Evolutionary conservation across 140 eudicot species (phyloP).

Genomic region (Ambrosia hybrid): DNA sequence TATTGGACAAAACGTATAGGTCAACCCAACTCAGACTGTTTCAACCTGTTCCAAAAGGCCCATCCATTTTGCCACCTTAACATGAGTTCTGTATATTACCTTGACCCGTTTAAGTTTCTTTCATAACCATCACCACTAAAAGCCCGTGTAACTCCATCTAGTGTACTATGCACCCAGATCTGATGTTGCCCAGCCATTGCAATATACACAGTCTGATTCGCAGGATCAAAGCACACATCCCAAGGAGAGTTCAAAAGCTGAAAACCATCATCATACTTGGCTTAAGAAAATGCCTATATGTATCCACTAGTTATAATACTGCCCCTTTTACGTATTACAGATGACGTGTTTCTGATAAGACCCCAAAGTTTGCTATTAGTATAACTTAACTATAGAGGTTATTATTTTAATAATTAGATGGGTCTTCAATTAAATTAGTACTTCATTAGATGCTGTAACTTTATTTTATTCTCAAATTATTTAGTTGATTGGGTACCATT

Average conservation of each 20-base stretch:
- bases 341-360: conserved; percentile 12
- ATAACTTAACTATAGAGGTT: neutral
- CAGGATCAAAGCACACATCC: conserved; percentile 96
- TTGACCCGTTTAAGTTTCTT: conserved; percentile 89
- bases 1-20: neutral
- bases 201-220: conserved; percentile 70
- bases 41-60: neutral
- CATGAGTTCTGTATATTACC: conserved; percentile 40
- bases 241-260: conserved; percentile 99
- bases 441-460: too few relatives aligned
- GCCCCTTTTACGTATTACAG: neutral
- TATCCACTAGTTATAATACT: conserved; percentile 6
- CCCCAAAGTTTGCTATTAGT: neutral
- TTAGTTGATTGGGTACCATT: too few relatives aligned
- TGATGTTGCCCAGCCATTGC: conserved; percentile 99
- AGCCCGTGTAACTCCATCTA: conserved; percentile 70
- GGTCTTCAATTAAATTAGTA: too few relatives aligned
- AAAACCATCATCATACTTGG: conserved; percentile 24
- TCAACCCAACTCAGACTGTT: too few relatives aligned
- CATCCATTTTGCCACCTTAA: neutral
- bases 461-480: too few relatives aligned
- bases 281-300: conserved; percentile 11
- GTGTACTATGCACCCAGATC: conserved; percentile 78
- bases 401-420: neutral
- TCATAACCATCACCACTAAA: conserved; percentile 98